Evolutionary conservation across 352 stramenopile genomes (phyloP), one percentile per base, ranked within the genome.

Genomic region (Phytophthora palmivora): DNA sequence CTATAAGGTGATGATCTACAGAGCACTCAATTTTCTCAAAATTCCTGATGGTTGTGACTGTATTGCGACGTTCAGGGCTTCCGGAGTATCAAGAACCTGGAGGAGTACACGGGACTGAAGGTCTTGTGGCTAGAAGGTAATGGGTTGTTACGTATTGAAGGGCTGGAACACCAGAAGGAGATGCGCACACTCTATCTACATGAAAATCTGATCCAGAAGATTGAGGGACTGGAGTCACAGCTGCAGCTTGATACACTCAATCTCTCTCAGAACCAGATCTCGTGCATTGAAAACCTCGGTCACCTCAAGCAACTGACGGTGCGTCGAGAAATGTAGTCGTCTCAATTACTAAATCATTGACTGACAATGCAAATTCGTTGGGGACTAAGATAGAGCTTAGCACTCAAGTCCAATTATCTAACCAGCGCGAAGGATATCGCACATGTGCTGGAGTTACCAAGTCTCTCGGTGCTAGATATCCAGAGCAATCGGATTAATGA

Each of bases 101-200:
- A 98, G 15, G 87, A 97, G 60, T 98, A 98, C 85, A 98, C 88
- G 12, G 90, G 89, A 1, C 72, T 98, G 21, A 97, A 97, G 60
- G 92, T 96, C 21, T 73, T 98, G 19, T 98, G 92, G 94, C 82
- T 98, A 24, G 95, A 98, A 59, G 94, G 95, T 47, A 98, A 98
- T 56, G 95, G 94, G 0, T 70, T 98, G 10, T 63, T 63, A 1
- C 82, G 78, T 18, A 98, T 98, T 63, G 82, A 98, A 64, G 92
- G 92, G 0, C 78, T 99, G 16, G 77, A 95, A 46, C 62, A 89
- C 39, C 87, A 97, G 53, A 96, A 71, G 33, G 59, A 94, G 55
- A 77, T 98, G 50, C 81, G 91, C 28, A 96, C 89, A 22, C 79
- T 99, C 4, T 98, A 98, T 56, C 72, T 98, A 30, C 94, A 99